Conservation (phyloP, 805 yeast genomes). For the Metschnikowia lunata region DNA sequence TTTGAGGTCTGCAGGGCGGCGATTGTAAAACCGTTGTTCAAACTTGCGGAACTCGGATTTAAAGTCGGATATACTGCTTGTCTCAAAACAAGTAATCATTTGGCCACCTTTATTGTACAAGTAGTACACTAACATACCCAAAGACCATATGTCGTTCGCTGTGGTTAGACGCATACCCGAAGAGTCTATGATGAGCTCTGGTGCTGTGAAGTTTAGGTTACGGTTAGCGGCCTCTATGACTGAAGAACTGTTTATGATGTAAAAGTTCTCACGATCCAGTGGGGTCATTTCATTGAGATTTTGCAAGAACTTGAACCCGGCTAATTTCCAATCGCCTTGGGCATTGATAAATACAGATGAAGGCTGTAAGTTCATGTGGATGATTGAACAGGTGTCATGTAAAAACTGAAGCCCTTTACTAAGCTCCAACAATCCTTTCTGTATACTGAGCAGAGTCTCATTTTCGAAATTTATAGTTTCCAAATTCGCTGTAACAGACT, state of each 20-base stretch:
- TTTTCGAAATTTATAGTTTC: constrained; percentile 29
- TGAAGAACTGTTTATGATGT: constrained; percentile 68
- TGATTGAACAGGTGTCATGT: constrained; percentile 68
- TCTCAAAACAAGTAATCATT: constrained; percentile 37
- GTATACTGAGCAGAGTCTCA: constrained; percentile 67
- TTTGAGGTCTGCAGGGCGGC: constrained; percentile 30
- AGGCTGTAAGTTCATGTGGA: constrained; percentile 79
- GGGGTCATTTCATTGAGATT: constrained; percentile 47
- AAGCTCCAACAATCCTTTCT: constrained; percentile 78
- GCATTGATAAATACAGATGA: constrained; percentile 69
- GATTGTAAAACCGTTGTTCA: constrained; percentile 42
- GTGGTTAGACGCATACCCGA: constrained; percentile 48
- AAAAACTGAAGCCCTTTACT: constrained; percentile 77
- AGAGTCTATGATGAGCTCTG: constrained; percentile 67
- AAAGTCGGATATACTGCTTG: constrained; percentile 56
- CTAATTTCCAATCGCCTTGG: constrained; percentile 90
- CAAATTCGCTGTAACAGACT: constrained; percentile 61
- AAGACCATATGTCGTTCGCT: constrained; percentile 76
- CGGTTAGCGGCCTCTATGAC: constrained; percentile 75
- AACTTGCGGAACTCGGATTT: constrained; percentile 50
- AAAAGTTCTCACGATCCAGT: constrained; percentile 51
- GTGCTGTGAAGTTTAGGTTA: constrained; percentile 74
- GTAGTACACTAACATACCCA: constrained; percentile 73
- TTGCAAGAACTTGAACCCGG: constrained; percentile 57
- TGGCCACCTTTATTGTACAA: constrained; percentile 56